These are phyloP conservation scores for Paraphoma chrysanthemicola DNA, from an alignment of 2,329 filamentous ascomycete genomes.

Conservation along the genomic window DNA sequence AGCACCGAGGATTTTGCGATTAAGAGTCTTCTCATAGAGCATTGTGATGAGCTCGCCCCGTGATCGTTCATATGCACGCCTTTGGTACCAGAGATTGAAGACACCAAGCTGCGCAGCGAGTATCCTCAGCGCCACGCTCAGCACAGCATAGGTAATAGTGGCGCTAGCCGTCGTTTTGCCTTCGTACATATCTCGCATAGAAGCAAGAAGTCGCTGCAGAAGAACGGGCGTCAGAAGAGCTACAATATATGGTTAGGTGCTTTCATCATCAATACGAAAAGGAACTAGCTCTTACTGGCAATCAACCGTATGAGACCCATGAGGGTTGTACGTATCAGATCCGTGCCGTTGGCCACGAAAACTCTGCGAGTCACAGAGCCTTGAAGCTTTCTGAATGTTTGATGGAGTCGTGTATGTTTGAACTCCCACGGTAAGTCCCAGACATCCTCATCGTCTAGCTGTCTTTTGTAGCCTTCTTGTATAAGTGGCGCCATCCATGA, in stretches of 20 bases:
- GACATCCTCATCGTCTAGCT: slow-evolving; percentile 79
- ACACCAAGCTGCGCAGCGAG: slow-evolving; percentile 70
- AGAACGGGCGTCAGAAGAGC: slow-evolving; percentile 66
- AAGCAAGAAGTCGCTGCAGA: slow-evolving; percentile 73
- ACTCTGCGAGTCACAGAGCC: slow-evolving; percentile 76
- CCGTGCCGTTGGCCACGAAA: slow-evolving; percentile 77
- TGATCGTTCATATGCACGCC: slow-evolving; percentile 82
- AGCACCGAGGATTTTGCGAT: slow-evolving; percentile 62
- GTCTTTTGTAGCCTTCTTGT: slow-evolving; percentile 65
- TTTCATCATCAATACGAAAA: background rate
- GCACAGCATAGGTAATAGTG: slow-evolving; percentile 69
- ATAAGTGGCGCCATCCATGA: slow-evolving; percentile 84
- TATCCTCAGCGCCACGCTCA: slow-evolving; percentile 68
- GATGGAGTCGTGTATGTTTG: slow-evolving; percentile 78
- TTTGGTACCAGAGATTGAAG: slow-evolving; percentile 80
- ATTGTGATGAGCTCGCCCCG: slow-evolving; percentile 87
- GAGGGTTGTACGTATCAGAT: slow-evolving; percentile 71
- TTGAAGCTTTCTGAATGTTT: slow-evolving; percentile 73
- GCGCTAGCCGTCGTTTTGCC: slow-evolving; percentile 58
- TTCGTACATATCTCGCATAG: slow-evolving; percentile 71
- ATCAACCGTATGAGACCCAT: slow-evolving; percentile 70
- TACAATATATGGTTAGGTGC: slow-evolving; percentile 13
- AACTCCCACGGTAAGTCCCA: slow-evolving; percentile 83
- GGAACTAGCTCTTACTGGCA: slow-evolving; percentile 52
- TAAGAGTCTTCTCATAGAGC: slow-evolving; percentile 79